Evolutionary conservation across 1,284 basidiomycete genomes (phyloP), one percentile per base, ranked within the genome.

Genomic region (Puccinia coronata): DNA sequence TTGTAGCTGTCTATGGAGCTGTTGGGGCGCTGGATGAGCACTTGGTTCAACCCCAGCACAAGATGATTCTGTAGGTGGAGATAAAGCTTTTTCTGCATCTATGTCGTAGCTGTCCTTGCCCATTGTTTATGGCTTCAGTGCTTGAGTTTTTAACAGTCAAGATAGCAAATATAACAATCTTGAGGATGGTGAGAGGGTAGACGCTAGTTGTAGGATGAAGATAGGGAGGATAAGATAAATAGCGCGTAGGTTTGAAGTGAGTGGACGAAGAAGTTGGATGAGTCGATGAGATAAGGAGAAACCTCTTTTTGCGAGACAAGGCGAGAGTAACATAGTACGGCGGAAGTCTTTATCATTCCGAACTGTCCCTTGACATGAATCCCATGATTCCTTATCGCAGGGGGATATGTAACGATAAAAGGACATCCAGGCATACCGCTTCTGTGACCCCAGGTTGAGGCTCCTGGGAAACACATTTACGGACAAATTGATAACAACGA

Each of bases 1-100:
- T 59, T 81, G 39, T 9, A 81, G 71, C 63, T 81, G 80, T 39
- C 80, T 59, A 28, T 81, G 80, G 18, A 81, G 80, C 55, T 76
- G 57, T 31, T 55, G 53, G 25, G 39, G 6, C 16, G 16, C 53
- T 12, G 72, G 53, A 4, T n/a, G 25, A 41, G 41, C 53, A 57
- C 72, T 59, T 20, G 72, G 23, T 47, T 76, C 57, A 6, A 16
- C 55, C 4, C 43, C 57, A 47, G 57, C 55, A 36, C 49, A 9
- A 18, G 73, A 43, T 36, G 43, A 49, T 25, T 61, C 73, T 59
- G 28, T 25, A 14, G 18, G 53, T n/a, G 71, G 53, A 39, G 49
- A 16, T 28, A 23, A 57, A 11, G 36, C 51, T 59, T 73, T 73
- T 36, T 73, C 71, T 2, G 53, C 53, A 41, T 73, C 71, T 25